phyloP scores from a whole-genome alignment of 208 protist species.

The Leishmania lainsoni region DNA sequence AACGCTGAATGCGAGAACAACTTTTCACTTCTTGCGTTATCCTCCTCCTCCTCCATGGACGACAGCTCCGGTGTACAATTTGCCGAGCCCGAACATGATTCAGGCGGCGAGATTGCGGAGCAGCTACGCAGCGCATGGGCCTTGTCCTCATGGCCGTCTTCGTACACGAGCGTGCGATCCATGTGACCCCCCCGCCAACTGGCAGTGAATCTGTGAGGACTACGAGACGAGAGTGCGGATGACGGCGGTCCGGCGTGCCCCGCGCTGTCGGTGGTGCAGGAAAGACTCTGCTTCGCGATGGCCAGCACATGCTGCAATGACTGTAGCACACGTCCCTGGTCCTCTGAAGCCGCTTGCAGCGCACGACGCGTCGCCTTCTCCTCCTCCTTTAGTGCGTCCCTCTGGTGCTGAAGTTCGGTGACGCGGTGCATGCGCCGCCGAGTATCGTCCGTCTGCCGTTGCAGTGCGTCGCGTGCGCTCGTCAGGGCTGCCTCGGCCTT shows the following conservation, averaged over 20 bases:
- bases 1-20: background rate
- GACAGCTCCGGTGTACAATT: background rate
- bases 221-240: background rate
- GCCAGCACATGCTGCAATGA: slow-evolving; percentile 15
- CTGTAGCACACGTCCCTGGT: slow-evolving; percentile 22
- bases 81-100: background rate
- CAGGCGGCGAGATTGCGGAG: slow-evolving; percentile 8
- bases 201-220: background rate
- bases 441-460: slow-evolving; percentile 66
- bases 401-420: slow-evolving; percentile 49
- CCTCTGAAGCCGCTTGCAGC: slow-evolving; percentile 6
- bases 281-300: background rate
- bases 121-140: slow-evolving; percentile 1
- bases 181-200: background rate
- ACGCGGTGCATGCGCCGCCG: slow-evolving; percentile 58
- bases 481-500: slow-evolving; percentile 27
- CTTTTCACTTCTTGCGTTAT: background rate
- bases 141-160: slow-evolving; percentile 4
- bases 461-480: slow-evolving; percentile 27
- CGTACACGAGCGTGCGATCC: slow-evolving; percentile 25
- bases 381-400: slow-evolving; percentile 16
- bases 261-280: background rate
- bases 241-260: background rate
- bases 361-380: slow-evolving; percentile 12
- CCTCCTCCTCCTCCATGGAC: background rate